A percentile compares a stretch with the other conserved stretches of the same genome.
Evolutionary conservation across 805 yeast species (phyloP).

Genomic region (Teunomyces lycoperdinae): DNA sequence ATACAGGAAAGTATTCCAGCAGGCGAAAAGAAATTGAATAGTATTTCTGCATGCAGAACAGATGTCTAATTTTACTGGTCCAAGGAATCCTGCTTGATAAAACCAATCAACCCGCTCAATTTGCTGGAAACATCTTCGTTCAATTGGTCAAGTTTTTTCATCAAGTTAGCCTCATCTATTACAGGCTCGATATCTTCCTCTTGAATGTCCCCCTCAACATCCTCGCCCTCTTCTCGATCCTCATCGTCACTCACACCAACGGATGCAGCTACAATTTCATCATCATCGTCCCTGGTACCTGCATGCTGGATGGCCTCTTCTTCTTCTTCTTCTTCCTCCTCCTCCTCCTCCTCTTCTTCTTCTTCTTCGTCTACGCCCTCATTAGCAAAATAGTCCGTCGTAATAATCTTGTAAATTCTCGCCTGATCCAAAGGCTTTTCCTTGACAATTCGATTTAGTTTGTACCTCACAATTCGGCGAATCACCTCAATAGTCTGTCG

Average conservation of each 20-base stretch:
- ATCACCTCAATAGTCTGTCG: constrained; percentile 59
- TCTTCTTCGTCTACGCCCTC: constrained; percentile 18
- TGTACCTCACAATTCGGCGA: constrained; percentile 69
- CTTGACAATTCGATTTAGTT: constrained; percentile 59
- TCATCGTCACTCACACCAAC: constrained; percentile 23
- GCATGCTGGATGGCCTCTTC: neutral
- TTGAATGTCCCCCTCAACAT: constrained; percentile 12
- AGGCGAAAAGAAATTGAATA: no score
- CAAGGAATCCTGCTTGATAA: constrained; percentile 34
- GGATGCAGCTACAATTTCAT: constrained; percentile 13
- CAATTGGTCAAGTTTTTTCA: constrained; percentile 33
- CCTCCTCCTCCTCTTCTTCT: constrained; percentile 12
- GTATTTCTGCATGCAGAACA: neutral
- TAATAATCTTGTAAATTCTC: constrained; percentile 43
- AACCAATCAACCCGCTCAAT: constrained; percentile 30
- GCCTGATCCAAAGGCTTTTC: constrained; percentile 44
- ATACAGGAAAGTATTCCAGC: neutral
- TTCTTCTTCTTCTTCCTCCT: constrained; percentile 22
- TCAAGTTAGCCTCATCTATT: constrained; percentile 17
- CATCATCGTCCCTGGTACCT: constrained; percentile 14
- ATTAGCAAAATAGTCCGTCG: constrained; percentile 31
- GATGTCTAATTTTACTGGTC: neutral
- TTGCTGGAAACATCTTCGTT: constrained; percentile 35
- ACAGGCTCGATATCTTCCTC: constrained; percentile 2
- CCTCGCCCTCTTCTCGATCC: constrained; percentile 21